A percentile compares a stretch with the other conserved stretches of the same genome.
These are phyloP conservation scores for Acanthamoeba royreba DNA, from an alignment of 208 protist genomes.

Conservation along the genomic window DNA sequence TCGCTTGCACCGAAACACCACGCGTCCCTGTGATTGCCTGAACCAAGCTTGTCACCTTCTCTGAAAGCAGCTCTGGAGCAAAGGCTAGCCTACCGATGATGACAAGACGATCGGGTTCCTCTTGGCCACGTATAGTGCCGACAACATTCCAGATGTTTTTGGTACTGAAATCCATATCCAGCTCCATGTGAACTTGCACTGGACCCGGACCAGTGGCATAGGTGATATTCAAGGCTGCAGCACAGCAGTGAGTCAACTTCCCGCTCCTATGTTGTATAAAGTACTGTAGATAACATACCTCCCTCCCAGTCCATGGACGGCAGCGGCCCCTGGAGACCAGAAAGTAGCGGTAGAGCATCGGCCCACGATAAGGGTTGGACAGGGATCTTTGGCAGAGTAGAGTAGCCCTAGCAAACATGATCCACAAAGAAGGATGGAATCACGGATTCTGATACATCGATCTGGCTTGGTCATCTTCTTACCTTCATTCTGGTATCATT, in stretches of 20 bases:
- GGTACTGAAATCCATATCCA: background rate
- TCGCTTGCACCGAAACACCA: conserved; percentile 53
- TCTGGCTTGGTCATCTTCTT: background rate
- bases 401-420: background rate
- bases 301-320: background rate
- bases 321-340: background rate
- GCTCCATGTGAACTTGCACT: background rate
- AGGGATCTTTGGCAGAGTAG: background rate
- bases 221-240: background rate
- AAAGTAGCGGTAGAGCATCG: conserved; percentile 1
- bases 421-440: too few species aligned
- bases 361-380: conserved; percentile 35
- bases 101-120: background rate
- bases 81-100: background rate
- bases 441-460: too few species aligned
- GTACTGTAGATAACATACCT: background rate
- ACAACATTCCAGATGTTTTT: conserved; percentile 39
- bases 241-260: background rate
- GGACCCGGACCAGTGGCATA: background rate
- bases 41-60: background rate
- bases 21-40: conserved; percentile 44
- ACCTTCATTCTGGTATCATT: background rate
- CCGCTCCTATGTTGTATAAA: background rate
- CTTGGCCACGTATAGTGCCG: background rate
- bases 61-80: background rate